Conservation (phyloP, 208 protist genomes). For the Zelonia costaricensis region DNA sequence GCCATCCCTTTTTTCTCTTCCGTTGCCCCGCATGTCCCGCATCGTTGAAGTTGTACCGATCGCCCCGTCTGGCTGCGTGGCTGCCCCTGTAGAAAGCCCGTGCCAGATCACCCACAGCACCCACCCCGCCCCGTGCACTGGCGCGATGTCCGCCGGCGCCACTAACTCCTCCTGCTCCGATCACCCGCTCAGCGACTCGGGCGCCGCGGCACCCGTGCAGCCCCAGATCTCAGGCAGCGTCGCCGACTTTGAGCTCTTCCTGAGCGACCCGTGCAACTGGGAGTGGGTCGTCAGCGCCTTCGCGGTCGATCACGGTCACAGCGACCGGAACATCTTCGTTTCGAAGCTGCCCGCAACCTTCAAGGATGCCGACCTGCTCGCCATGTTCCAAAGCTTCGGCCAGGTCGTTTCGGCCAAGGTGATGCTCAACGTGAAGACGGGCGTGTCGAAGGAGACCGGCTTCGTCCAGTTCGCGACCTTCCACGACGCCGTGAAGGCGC, state of each 20-base stretch:
- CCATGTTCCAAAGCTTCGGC: slow-evolving; percentile 39
- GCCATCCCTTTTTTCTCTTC: neutral
- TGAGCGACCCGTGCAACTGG: slow-evolving; percentile 15
- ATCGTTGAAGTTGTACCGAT: too few species aligned
- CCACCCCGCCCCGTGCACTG: too few species aligned
- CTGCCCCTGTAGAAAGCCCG: too few species aligned
- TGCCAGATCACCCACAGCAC: too few species aligned
- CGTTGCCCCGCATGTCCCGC: neutral
- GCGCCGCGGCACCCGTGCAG: neutral
- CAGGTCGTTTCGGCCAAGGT: slow-evolving; percentile 40
- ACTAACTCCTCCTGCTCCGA: slow-evolving; percentile 22
- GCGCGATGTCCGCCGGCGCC: neutral
- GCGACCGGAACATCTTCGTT: slow-evolving; percentile 53
- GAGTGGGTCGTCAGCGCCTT: slow-evolving; percentile 26
- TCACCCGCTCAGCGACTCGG: slow-evolving; percentile 9
- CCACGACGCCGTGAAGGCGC: slow-evolving; percentile 15
- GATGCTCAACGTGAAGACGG: slow-evolving; percentile 55
- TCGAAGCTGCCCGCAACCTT: slow-evolving; percentile 37
- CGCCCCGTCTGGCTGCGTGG: too few species aligned
- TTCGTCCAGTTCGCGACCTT: slow-evolving; percentile 41
- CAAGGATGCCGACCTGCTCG: slow-evolving; percentile 29
- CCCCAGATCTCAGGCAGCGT: slow-evolving; percentile 15
- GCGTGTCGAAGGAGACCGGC: slow-evolving; percentile 40
- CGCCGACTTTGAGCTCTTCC: slow-evolving; percentile 18
- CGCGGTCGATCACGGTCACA: slow-evolving; percentile 17